Base-by-base conservation (phyloP, 2,329 filamentous ascomycete genomes). In the Endoconidiophora laricicola region DNA sequence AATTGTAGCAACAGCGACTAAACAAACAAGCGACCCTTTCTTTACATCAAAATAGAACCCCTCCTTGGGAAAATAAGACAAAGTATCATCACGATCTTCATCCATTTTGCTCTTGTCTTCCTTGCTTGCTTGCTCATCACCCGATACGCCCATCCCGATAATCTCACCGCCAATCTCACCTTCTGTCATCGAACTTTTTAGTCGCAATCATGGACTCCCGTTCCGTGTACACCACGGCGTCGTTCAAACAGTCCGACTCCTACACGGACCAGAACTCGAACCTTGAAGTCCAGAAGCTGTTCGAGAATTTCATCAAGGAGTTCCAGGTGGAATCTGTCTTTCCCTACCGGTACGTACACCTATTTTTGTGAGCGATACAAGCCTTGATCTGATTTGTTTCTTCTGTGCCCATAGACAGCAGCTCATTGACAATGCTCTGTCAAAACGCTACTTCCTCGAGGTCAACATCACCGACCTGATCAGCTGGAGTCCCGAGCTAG, bases 361-460 rank as follows among this genome's bases (percentile, higher is more conserved):
- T 20, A 29, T 42, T 0, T 10, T 37, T 41, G 4, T 6, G 18
- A 14, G 6, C 7, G n/a, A 18, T 33, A n/a, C 2, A 16, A 24
- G 33, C 9, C 22, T 42, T 6, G 7, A 33, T 23, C 18, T 6
- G 18, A 24, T 16, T 23, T 23, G 36, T 41, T 44, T 23, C 29
- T 33, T 43, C 12, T 22, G 6, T 29, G 5, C 3, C 33, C 23
- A 22, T 58, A 93, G 91, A 75, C 90, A 96, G 60, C 91, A 96
- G 66, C 77, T 98, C 53, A 79, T 86, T 59, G 87, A 96, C 62
- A 98, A 98, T 68, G 87, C 91, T 6, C 75, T 96, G 1, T 73
- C 94, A 40, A 91, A 94, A 63, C 87, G 88, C 59, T 96, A 87
- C 68, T 95, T 82, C 65, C 95, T 91, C 69, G 90, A 98, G 63